Percentiles rank a stretch among this genome's conserved stretches.
Conservation (phyloP, 768 basidiomycete species). For the Rhodosporidiobolus odoratus region DNA sequence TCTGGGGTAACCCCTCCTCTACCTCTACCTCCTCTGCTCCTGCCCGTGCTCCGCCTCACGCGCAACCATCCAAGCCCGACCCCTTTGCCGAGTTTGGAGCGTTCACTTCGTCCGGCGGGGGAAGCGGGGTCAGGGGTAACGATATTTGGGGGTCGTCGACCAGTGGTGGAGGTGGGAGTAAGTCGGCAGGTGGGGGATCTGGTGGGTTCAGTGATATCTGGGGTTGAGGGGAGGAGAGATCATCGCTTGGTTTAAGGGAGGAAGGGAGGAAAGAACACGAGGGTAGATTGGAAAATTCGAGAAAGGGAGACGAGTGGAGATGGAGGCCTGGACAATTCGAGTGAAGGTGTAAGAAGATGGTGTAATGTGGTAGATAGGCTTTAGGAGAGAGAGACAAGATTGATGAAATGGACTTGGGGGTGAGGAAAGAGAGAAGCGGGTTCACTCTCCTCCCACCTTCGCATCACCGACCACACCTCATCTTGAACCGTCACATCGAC, state of each 20-base stretch:
- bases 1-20: conserved; percentile 14
- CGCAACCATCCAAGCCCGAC: conserved; percentile 4
- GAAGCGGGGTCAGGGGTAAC: neutral
- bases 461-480: neutral
- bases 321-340: neutral
- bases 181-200: neutral
- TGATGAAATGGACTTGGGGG: no score
- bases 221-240: conserved; percentile 2
- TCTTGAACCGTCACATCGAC: no score
- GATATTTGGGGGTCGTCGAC: conserved; percentile 9
- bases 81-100: conserved; percentile 34
- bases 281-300: neutral
- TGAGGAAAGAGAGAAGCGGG: neutral
- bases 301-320: neutral
- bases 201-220: conserved; percentile 35
- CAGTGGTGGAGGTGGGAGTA: neutral
- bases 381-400: no score
- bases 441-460: neutral
- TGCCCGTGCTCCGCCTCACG: neutral
- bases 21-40: neutral
- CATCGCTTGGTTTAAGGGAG: neutral
- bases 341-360: neutral
- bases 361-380: neutral
- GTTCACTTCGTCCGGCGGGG: conserved; percentile 16
- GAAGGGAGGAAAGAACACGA: neutral